A percentile compares a stretch with the other conserved stretches of the same genome.
These are phyloP conservation scores for Vanderwaltozyma tropicalis DNA, from an alignment of 805 yeast genomes.

Conservation along the genomic window DNA sequence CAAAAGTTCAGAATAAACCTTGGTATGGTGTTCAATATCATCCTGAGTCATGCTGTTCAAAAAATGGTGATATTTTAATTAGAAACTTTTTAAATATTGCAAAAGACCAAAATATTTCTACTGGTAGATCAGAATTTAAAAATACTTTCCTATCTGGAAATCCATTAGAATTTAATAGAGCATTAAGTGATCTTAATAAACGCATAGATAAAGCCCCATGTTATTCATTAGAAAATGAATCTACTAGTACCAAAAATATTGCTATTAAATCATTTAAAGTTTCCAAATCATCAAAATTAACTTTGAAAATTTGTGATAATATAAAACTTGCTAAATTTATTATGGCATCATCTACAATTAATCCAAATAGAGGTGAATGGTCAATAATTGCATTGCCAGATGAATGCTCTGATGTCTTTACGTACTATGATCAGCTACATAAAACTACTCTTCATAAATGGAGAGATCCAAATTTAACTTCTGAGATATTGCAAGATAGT, in stretches of 20 bases:
- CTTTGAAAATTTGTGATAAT: constrained; percentile 43
- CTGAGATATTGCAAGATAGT: constrained; percentile 1
- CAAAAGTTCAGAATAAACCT: constrained; percentile 46
- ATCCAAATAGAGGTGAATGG: constrained; percentile 52
- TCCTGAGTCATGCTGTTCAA: constrained; percentile 88
- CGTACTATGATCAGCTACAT: constrained; percentile 47
- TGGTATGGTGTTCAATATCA: constrained; percentile 94
- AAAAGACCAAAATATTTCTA: constrained; percentile 13
- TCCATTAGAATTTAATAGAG: not conserved
- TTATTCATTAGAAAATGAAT: constrained; percentile 3
- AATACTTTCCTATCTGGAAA: not conserved
- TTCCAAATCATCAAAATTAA: constrained; percentile 14
- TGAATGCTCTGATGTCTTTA: constrained; percentile 34
- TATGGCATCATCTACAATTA: constrained; percentile 56
- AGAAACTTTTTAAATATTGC: constrained; percentile 40
- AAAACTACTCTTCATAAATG: constrained; percentile 24
- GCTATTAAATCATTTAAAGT: constrained; percentile 6
- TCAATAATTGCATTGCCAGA: constrained; percentile 72
- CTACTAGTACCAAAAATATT: constrained; percentile 1
- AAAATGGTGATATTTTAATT: constrained; percentile 49
- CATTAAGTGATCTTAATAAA: constrained; percentile 5
- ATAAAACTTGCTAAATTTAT: constrained; percentile 35
- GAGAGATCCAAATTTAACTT: constrained; percentile 15
- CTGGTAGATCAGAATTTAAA: constrained; percentile 11
- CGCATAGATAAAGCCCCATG: constrained; percentile 23